Evolutionary conservation across 1,284 basidiomycete genomes (phyloP), one percentile per base, ranked within the genome.

Genomic region (Pisolithus thermaeus): DNA sequence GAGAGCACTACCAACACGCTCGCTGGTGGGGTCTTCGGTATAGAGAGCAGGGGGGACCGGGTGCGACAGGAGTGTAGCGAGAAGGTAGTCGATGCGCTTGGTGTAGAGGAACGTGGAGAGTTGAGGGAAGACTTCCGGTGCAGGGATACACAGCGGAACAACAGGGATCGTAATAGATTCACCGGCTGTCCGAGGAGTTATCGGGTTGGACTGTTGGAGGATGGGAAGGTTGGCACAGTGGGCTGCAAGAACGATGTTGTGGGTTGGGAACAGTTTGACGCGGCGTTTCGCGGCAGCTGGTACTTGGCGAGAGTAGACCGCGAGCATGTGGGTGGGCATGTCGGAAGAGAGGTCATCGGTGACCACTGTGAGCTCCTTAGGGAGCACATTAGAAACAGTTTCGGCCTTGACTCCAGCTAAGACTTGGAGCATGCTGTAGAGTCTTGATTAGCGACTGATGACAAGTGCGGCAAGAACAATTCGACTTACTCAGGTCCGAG

Each of bases 321-420:
- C 80, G 12, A 80, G 67, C 64, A 82, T 70, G 56, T 83, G 81
- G 0, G 80, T 79, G 12, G 81, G 80, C 60, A 73, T 67, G 18
- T 72, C 67, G 3, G 66, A 63, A 0, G 68, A 61, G 38, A 67
- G 16, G 35, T 71, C 57, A 4, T 69, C 58, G 39, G 70, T 38
- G 1, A 58, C 37, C 5, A 64, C 56, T 0, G 59, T 23, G 7
- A 69, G 46, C 14, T 67, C 64, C n/a, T 52, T 59, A 0, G 70
- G 67, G 37, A 67, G 54, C 49, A 69, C 45, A 32, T 61, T 59
- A n/a, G 59, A 39, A 27, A 51, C 36, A 0, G 54, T 53, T 25
- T 64, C 54, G 1, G 61, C 56, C 47, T 66, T 59, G 36, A 70
- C 52, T n/a, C 58, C 60, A 1, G 59, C 52, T 3, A 66, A 62